Evolutionary conservation across 352 stramenopile species (phyloP), one percentile per base, ranked within the genome.

Genomic region (Thalassiosira hispida): DNA sequence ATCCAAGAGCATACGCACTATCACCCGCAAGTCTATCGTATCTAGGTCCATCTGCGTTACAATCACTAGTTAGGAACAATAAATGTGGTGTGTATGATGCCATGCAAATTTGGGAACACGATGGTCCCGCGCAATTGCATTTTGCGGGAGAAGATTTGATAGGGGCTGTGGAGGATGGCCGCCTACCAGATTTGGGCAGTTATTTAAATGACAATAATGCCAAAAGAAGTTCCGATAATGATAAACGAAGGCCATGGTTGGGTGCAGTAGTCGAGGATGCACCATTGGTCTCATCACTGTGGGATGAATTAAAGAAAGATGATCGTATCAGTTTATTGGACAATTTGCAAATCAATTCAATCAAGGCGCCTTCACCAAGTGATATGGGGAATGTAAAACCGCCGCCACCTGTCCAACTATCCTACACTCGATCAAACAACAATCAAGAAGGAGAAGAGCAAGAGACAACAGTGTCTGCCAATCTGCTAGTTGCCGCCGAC

Each of bases 51-150:
- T 69, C 47, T 9, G 68, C 84, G 14, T 16, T 77, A 22, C 73
- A 68, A 57, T 71, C 57, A n/a, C 59, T 83, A n/a, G 5, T 73
- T 0, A 35, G 47, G n/a, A 31, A 16, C 2, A 77, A 85, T 33
- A 52, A 59, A 25, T 66, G 84, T 35, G 88, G 83, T 29, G 83
- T 86, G 20, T 93, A 93, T 70, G 63, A 89, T 72, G 76, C 73
- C 16, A 93, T 93, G 88, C 88, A 93, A 79, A 79, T 93, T 33
- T 93, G 88, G 88, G 85, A 93, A 69, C 72, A 83, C 44, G 77
- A 86, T 47, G 86, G 85, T n/a, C 85, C 87, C 1, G 79, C 87
- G 16, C 77, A 79, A 33, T 66, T 93, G 12, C 74, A 86, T 38
- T 93, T 93, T 81, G 62, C 53, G n/a, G 65, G 74, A 14, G 61